Evolutionary conservation across 1,139 yeast genomes (phyloP).

Genomic region (Kurtzmaniella quercitrusa): DNA sequence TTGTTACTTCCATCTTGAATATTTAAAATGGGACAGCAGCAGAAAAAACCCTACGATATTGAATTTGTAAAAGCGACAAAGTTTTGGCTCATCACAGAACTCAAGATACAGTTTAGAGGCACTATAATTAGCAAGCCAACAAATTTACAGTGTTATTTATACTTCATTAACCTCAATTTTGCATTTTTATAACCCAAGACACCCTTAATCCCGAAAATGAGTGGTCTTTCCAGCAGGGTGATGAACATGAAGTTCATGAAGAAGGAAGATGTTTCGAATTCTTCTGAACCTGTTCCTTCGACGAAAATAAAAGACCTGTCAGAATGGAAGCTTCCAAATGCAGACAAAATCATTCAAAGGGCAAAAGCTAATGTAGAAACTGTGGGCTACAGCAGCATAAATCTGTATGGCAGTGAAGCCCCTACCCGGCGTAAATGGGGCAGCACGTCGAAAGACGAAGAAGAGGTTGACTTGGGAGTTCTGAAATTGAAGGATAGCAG

Average conservation of each 20-base stretch:
- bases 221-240: conserved; percentile 58
- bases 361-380: conserved; percentile 25
- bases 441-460: conserved; percentile 11
- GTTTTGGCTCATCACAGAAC: too few species aligned
- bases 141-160: too few species aligned
- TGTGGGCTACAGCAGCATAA: conserved; percentile 49
- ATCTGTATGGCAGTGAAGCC: conserved; percentile 18
- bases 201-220: too few species aligned
- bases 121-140: too few species aligned
- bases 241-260: conserved; percentile 69
- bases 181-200: too few species aligned
- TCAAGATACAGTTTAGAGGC: too few species aligned
- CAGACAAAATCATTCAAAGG: conserved; percentile 20
- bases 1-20: too few species aligned
- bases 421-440: conserved; percentile 26
- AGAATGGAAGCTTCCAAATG: conserved; percentile 54
- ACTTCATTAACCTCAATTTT: too few species aligned
- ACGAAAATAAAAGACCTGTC: conserved; percentile 47
- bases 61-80: too few species aligned
- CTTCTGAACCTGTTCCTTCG: conserved; percentile 30
- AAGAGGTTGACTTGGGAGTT: conserved; percentile 1
- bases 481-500: conserved; percentile 20
- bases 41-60: too few species aligned
- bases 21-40: too few species aligned
- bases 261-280: conserved; percentile 27